These are phyloP conservation scores for Mycocentrospora acerina DNA, from an alignment of 2,329 filamentous ascomycete genomes.

Conservation along the genomic window DNA sequence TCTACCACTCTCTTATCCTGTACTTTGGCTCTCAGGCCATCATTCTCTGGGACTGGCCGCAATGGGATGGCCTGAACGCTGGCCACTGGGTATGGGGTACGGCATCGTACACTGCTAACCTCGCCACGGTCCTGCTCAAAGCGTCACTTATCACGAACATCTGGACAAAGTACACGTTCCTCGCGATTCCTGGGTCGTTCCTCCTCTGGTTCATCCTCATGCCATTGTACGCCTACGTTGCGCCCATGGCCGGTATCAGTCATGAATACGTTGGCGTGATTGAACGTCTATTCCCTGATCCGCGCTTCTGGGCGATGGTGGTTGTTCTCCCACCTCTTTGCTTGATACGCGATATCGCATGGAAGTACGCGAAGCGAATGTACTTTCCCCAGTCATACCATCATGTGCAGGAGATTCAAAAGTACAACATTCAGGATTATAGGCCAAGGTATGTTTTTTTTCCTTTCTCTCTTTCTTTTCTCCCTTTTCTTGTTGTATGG, in stretches of 20 bases:
- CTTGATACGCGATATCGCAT: conserved; percentile 83
- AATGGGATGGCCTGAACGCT: conserved; percentile 75
- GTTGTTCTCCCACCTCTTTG: conserved; percentile 78
- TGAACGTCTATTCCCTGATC: conserved; percentile 75
- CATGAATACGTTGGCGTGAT: conserved; percentile 84
- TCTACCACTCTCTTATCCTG: conserved; percentile 93
- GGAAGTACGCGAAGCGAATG: conserved; percentile 98
- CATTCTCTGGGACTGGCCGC: conserved; percentile 77
- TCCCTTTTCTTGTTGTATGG: not conserved
- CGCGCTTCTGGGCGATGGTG: conserved; percentile 90
- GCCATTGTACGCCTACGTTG: conserved; percentile 81
- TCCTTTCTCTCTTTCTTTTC: not conserved
- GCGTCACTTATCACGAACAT: conserved; percentile 93
- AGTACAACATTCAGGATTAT: conserved; percentile 99
- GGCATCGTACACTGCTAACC: conserved; percentile 88
- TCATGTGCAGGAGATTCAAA: conserved; percentile 98
- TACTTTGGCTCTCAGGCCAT: conserved; percentile 83
- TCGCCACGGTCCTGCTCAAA: conserved; percentile 91
- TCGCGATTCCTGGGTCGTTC: conserved; percentile 93
- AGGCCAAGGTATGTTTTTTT: conserved; percentile 72
- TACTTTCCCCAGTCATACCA: conserved; percentile 95
- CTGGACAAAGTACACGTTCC: conserved; percentile 97
- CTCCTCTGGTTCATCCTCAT: conserved; percentile 88
- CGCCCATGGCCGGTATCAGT: conserved; percentile 75
- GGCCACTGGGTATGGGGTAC: conserved; percentile 99